Evolutionary conservation across 2,329 filamentous ascomycete genomes (phyloP).

Genomic region (Trichoderma lentiforme): DNA sequence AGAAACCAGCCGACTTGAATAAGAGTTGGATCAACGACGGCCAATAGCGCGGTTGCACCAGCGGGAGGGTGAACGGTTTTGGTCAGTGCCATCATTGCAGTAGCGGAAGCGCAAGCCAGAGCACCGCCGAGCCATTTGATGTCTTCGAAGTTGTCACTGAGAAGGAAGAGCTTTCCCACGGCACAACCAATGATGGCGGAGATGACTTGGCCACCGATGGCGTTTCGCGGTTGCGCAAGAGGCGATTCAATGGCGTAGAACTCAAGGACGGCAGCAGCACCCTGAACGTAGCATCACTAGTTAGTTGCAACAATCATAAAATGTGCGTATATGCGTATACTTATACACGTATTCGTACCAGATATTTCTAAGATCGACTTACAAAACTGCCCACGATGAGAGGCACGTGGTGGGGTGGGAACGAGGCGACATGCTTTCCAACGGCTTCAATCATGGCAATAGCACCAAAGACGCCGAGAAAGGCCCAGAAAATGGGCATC

Average conservation of each 20-base stretch:
- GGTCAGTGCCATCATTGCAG: slow-evolving; percentile 64
- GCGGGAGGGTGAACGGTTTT: slow-evolving; percentile 72
- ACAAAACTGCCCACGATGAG: slow-evolving; percentile 70
- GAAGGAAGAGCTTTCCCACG: slow-evolving; percentile 62
- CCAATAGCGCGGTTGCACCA: slow-evolving; percentile 69
- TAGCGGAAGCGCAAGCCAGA: slow-evolving; percentile 61
- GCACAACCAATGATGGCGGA: slow-evolving; percentile 58
- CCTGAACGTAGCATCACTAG: slow-evolving; percentile 40
- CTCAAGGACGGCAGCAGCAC: slow-evolving; percentile 71
- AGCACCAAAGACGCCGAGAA: slow-evolving; percentile 61
- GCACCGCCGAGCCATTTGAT: slow-evolving; percentile 64
- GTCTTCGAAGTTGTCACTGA: slow-evolving; percentile 44
- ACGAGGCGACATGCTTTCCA: slow-evolving; percentile 51
- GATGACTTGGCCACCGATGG: slow-evolving; percentile 64
- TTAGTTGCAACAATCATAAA: background rate
- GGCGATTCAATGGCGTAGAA: slow-evolving; percentile 71
- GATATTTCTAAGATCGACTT: slow-evolving; percentile 33
- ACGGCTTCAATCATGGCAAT: slow-evolving; percentile 59
- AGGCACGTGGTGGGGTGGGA: slow-evolving; percentile 51
- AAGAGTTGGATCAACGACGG: slow-evolving; percentile 56
- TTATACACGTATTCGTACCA: background rate
- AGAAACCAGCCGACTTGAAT: slow-evolving; percentile 65
- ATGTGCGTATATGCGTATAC: background rate
- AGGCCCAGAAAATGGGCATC: slow-evolving; percentile 57
- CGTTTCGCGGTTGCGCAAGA: slow-evolving; percentile 69